Evolutionary conservation across 2,329 filamentous ascomycete species (phyloP), one percentile per base, ranked within the genome.

Genomic region (Aureobasidium vineae): DNA sequence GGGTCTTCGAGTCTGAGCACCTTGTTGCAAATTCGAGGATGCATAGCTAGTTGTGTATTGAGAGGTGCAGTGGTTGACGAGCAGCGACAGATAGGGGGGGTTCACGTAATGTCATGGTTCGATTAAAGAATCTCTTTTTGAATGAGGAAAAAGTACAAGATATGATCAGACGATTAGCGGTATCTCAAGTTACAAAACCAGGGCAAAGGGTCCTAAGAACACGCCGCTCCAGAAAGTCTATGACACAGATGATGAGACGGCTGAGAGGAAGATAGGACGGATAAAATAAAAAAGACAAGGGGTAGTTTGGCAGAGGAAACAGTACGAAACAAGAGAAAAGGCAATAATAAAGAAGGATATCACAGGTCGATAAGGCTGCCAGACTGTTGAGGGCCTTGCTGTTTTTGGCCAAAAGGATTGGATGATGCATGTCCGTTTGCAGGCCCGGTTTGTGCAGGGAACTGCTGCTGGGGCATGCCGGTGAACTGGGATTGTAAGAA

Each of bases 401-500:
- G 73, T 67, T 74, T 74, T 67, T 74, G 72, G 56, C 83, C 85
- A 76, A 86, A 88, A 0, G 85, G 85, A 73, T 87, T 87, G 71
- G 74, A 80, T 47, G 71, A 78, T 71, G 75, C 83, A 71, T 79
- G 82, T n/a, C 74, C 77, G 61, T 75, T 77, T 5, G 77, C 81
- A 19, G 82, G 82, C 5, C 83, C 83, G 15, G 83, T 84, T 68
- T 79, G 79, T 33, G 69, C 69, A 28, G 72, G 71, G 47, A 71
- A 70, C 65, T 73, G 71, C 67, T 71, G 69, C 68, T 81, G 79
- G 40, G 83, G 82, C 69, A 81, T 74, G 2, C 92, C 92, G 0
- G 91, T 96, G 73, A 89, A 95, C 75, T 96, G 92, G 68, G 88
- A 87, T 68, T 88, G 86, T 72, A 96, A 81, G 81, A 98, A 99